phyloP scores from a whole-genome alignment of 2,329 filamentous ascomycete species.

The Sporothrix phasma region DNA sequence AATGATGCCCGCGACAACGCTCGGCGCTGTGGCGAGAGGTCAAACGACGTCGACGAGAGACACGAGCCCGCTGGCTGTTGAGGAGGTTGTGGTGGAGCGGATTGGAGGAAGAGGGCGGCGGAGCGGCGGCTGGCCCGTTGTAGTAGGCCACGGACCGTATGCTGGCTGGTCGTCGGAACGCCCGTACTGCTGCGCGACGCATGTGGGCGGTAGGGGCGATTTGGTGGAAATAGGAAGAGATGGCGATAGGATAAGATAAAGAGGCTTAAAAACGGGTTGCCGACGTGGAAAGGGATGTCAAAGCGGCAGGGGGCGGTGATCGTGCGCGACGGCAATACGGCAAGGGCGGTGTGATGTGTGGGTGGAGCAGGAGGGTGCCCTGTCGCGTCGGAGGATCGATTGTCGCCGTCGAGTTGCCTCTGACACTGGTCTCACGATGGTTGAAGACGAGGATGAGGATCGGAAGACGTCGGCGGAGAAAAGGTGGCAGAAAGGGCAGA shows the following conservation, averaged over 20 bases:
- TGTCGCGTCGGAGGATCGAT: background rate
- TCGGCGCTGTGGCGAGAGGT: slow-evolving; percentile 8
- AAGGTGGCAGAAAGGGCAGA: background rate
- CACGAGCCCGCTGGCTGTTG: slow-evolving; percentile 29
- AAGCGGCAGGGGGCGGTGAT: background rate
- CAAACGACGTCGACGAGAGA: slow-evolving; percentile 24
- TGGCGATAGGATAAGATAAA: background rate
- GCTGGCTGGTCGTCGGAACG: slow-evolving; percentile 59
- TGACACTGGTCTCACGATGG: background rate
- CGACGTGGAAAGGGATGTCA: background rate
- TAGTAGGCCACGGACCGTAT: slow-evolving; percentile 49
- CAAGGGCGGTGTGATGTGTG: background rate
- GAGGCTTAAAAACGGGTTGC: background rate
- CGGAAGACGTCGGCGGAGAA: background rate
- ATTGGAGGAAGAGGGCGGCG: slow-evolving; percentile 20
- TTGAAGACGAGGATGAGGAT: background rate
- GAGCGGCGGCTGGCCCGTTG: slow-evolving; percentile 38
- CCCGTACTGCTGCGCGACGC: slow-evolving; percentile 62
- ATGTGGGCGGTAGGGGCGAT: slow-evolving; percentile 35
- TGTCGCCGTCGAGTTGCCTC: background rate
- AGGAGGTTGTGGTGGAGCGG: slow-evolving; percentile 5
- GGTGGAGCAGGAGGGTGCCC: background rate
- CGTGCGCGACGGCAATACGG: background rate
- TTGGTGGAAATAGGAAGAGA: background rate
- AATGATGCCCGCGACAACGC: background rate